phyloP scores from a whole-genome alignment of 106 monocot species.

The Xerophyta viscosa region DNA sequence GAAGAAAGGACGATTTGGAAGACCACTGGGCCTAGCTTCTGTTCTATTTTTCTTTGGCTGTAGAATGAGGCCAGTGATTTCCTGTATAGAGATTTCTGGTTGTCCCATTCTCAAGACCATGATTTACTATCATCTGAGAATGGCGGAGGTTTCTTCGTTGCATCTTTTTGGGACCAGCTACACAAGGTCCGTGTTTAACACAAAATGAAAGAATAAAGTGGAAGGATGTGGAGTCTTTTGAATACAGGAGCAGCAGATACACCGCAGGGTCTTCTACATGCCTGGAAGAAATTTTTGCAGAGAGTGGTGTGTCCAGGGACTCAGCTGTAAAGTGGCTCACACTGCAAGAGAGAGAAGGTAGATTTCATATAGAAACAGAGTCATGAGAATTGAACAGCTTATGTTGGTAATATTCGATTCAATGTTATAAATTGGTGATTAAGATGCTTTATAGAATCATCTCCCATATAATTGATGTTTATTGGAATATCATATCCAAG shows the following conservation, averaged over 20 bases:
- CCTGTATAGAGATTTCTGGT: slow-evolving; percentile 70
- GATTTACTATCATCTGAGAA: slow-evolving; percentile 55
- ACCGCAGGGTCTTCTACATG: slow-evolving; percentile 65
- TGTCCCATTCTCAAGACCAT: slow-evolving; percentile 29
- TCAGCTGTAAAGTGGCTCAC: slow-evolving; percentile 69
- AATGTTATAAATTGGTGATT: too few species aligned
- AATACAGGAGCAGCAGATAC: slow-evolving; percentile 51
- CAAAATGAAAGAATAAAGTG: slow-evolving; percentile 82
- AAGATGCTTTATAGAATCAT: too few species aligned
- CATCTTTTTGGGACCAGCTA: slow-evolving; percentile 86
- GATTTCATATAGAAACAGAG: slow-evolving; percentile 66
- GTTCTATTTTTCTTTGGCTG: slow-evolving; percentile 97
- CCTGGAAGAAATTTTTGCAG: slow-evolving; percentile 67
- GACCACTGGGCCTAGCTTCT: slow-evolving; percentile 32
- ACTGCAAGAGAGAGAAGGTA: slow-evolving; percentile 43
- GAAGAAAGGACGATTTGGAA: slow-evolving; percentile 57
- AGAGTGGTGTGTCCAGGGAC: slow-evolving; percentile 45
- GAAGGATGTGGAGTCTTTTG: slow-evolving; percentile 58
- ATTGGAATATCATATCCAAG: too few species aligned
- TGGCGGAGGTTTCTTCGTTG: slow-evolving; percentile 85
- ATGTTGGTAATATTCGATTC: too few species aligned
- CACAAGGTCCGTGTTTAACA: slow-evolving; percentile 87
- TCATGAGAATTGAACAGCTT: slow-evolving; percentile 31
- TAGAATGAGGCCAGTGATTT: slow-evolving; percentile 51
- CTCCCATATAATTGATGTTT: too few species aligned